Percentiles rank a stretch among this genome's conserved stretches.
Evolutionary conservation across 2,329 filamentous ascomycete species (phyloP).

Genomic region (Xylaria sp.): DNA sequence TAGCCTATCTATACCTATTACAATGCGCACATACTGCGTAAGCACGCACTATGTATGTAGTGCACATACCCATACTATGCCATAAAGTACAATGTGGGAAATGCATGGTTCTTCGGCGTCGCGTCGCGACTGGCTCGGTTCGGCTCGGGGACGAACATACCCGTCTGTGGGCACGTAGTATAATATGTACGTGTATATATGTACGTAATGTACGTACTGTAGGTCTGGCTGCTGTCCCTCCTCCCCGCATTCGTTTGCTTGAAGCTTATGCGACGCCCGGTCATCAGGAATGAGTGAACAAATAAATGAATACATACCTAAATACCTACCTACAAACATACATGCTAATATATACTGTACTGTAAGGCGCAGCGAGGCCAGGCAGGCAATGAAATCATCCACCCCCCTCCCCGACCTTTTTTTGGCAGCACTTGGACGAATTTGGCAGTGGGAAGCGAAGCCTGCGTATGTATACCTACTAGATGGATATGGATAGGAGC

Average conservation of each 20-base stretch:
- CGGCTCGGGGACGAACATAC: neutral
- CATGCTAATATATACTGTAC: no score
- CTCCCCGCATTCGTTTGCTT: neutral
- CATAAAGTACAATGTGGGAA: neutral
- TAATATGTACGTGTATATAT: no score
- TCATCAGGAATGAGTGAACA: neutral
- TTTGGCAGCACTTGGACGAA: neutral
- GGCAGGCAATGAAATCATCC: no score
- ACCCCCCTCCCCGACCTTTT: neutral
- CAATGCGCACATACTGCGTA: neutral
- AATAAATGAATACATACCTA: no score
- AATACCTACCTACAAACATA: no score
- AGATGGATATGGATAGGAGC: no score
- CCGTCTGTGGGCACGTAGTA: no score
- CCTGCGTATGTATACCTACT: no score
- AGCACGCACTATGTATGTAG: neutral
- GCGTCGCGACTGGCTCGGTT: conserved; percentile 7
- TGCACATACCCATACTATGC: neutral
- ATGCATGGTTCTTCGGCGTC: conserved; percentile 10
- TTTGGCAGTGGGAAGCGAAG: neutral
- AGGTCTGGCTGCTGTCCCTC: no score
- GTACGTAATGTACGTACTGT: neutral
- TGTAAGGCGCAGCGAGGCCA: no score
- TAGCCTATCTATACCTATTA: no score
- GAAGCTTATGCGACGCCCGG: neutral